Conservation (phyloP, 257 asterid genomes). For the Anisodus acutangulus region DNA sequence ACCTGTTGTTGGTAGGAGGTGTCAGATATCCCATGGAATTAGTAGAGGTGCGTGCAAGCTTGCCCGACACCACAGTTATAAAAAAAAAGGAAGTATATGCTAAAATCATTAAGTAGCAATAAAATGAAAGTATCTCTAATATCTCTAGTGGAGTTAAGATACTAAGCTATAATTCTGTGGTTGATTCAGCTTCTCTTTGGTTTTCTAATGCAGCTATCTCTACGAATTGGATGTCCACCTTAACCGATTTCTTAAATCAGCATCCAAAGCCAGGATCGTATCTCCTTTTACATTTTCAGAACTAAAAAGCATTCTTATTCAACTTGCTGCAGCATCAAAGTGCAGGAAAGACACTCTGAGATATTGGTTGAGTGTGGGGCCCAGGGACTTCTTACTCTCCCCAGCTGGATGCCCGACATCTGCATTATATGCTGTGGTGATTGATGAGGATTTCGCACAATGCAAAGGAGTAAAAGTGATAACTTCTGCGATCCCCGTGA, state of each 20-base stretch:
- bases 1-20: too few species aligned
- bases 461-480: constrained; percentile 76
- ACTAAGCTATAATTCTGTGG: background rate
- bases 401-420: constrained; percentile 66
- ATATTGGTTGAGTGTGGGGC: constrained; percentile 88
- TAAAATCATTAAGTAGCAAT: background rate
- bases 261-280: constrained; percentile 63
- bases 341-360: constrained; percentile 73
- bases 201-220: constrained; percentile 49
- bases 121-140: background rate
- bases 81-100: too few species aligned
- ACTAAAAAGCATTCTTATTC: constrained; percentile 74
- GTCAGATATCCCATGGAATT: too few species aligned
- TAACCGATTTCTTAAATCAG: constrained; percentile 78
- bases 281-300: constrained; percentile 62
- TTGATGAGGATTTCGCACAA: constrained; percentile 61
- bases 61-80: too few species aligned
- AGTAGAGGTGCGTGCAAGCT: too few species aligned
- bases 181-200: background rate
- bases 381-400: constrained; percentile 81
- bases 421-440: constrained; percentile 87
- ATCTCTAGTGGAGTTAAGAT: background rate
- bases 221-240: constrained; percentile 83
- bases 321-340: constrained; percentile 70
- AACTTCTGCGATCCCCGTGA: constrained; percentile 79